Evolutionary conservation across 257 asterid genomes (phyloP).

Genomic region (Nicotiana obtusifolia): DNA sequence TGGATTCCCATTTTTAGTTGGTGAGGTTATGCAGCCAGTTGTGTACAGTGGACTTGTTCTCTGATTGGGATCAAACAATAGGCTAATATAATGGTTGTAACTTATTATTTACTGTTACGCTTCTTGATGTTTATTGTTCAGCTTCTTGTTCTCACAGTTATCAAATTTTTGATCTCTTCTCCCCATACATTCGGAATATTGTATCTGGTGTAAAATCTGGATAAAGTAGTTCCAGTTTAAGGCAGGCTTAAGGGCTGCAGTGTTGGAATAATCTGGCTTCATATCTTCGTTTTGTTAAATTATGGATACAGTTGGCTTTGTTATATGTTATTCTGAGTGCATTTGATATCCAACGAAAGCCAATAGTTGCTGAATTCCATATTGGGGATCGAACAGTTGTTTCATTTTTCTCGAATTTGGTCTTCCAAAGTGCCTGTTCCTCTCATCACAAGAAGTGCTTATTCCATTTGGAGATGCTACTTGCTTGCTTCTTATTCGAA

Average conservation of each 20-base stretch:
- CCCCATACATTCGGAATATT: not conserved
- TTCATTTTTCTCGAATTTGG: not conserved
- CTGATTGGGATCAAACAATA: slow-evolving; percentile 16
- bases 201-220: not conserved
- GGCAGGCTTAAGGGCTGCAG: not conserved
- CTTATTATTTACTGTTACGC: slow-evolving; percentile 25
- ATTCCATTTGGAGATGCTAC: not conserved
- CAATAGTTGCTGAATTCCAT: not conserved
- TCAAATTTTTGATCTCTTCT: not conserved
- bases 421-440: not conserved
- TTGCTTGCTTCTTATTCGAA: not conserved
- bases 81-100: slow-evolving; percentile 23
- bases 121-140: not conserved
- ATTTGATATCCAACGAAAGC: not conserved
- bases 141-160: not conserved
- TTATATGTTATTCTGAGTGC: not conserved
- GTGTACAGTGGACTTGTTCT: slow-evolving; percentile 32
- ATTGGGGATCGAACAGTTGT: not conserved
- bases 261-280: not conserved
- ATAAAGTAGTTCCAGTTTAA: not conserved
- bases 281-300: not conserved
- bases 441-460: not conserved
- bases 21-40: slow-evolving; percentile 11
- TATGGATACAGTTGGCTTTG: not conserved
- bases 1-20: slow-evolving; percentile 10